Evolutionary conservation across 805 yeast species (phyloP).

Genomic region (Candida hungchunana): DNA sequence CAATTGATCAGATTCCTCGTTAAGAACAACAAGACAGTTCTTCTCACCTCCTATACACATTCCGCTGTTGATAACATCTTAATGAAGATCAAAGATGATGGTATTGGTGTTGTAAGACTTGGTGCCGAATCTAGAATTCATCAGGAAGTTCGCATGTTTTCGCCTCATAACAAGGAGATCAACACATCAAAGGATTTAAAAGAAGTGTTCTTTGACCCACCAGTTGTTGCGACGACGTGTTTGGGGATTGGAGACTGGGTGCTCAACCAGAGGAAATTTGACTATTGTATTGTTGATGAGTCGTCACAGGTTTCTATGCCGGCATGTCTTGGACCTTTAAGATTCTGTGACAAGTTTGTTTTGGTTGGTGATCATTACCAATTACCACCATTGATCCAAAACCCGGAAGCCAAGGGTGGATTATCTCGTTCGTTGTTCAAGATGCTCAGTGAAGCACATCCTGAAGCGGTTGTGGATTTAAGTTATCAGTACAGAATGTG

Average conservation of each 20-base stretch:
- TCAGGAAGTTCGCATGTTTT: conserved; percentile 49
- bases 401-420: conserved; percentile 55
- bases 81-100: conserved; percentile 54
- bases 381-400: conserved; percentile 80
- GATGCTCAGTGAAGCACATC: conserved; percentile 65
- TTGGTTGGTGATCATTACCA: conserved; percentile 97
- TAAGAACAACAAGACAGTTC: conserved; percentile 56
- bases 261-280: conserved; percentile 60
- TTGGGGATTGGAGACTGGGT: conserved; percentile 66
- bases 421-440: conserved; percentile 75
- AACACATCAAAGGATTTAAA: conserved; percentile 42
- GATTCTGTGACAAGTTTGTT: conserved; percentile 72
- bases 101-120: conserved; percentile 55
- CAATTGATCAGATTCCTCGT: conserved; percentile 62
- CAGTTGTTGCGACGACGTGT: conserved; percentile 86
- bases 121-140: conserved; percentile 63
- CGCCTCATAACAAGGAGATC: conserved; percentile 41
- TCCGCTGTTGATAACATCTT: conserved; percentile 95
- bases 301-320: conserved; percentile 96
- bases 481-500: conserved; percentile 92
- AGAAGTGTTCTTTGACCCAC: conserved; percentile 47
- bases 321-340: conserved; percentile 80
- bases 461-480: conserved; percentile 70
- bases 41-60: conserved; percentile 85
- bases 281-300: conserved; percentile 92